Conservation (phyloP, 345 rosid species). For the Boechera retrofracta region DNA sequence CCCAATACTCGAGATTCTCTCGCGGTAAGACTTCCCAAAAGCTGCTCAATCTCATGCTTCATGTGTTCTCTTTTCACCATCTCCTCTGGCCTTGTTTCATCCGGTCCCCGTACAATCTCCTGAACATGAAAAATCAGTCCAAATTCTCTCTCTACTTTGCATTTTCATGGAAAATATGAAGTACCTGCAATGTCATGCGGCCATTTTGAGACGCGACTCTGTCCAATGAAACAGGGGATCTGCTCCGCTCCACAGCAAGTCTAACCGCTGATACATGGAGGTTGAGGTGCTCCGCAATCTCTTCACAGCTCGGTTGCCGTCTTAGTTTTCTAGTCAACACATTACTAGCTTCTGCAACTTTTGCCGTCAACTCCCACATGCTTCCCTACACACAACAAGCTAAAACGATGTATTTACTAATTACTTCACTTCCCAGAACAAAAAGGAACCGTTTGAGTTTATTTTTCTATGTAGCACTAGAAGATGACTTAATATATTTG, state of each 20-base stretch:
- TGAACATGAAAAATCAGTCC: conserved; percentile 21
- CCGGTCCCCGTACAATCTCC: conserved; percentile 63
- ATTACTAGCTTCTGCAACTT: conserved; percentile 58
- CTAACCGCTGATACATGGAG: conserved; percentile 55
- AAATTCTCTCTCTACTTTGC: background rate
- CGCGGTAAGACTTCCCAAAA: conserved; percentile 43
- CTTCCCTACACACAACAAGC: conserved; percentile 61
- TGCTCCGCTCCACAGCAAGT: conserved; percentile 46
- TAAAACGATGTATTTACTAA: conserved; percentile 60
- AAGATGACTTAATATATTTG: background rate
- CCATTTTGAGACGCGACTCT: conserved; percentile 46
- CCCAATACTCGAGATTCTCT: conserved; percentile 57
- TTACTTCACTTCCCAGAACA: conserved; percentile 46
- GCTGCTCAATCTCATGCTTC: conserved; percentile 47
- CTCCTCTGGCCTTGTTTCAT: conserved; percentile 53
- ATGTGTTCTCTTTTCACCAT: conserved; percentile 48
- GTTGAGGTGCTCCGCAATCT: conserved; percentile 59
- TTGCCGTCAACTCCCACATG: conserved; percentile 49
- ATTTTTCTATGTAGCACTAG: background rate
- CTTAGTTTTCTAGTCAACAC: conserved; percentile 44
- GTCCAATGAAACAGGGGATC: conserved; percentile 56
- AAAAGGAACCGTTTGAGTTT: conserved; percentile 6
- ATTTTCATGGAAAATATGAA: background rate
- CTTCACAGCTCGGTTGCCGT: conserved; percentile 51
- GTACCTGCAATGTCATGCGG: conserved; percentile 57